Evolutionary conservation across 2,329 filamentous ascomycete species (phyloP).

Genomic region (Aspergillus arachidicola): DNA sequence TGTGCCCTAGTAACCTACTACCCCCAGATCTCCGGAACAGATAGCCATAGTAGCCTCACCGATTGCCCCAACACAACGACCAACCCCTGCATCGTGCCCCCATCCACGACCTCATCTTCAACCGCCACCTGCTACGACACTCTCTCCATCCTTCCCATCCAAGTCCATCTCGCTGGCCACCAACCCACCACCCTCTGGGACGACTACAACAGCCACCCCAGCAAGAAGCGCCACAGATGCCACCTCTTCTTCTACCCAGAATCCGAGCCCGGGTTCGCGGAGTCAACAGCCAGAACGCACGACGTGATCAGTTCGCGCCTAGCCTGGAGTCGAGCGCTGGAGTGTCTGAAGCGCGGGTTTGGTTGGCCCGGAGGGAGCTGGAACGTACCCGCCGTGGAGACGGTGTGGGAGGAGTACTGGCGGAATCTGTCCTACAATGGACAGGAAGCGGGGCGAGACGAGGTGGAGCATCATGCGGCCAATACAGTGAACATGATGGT

Average conservation of each 20-base stretch:
- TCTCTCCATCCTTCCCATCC: slow-evolving; percentile 44
- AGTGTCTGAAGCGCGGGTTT: slow-evolving; percentile 62
- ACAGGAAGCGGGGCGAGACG: slow-evolving; percentile 20
- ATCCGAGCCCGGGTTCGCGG: slow-evolving; percentile 65
- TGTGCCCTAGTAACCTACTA: slow-evolving; percentile 64
- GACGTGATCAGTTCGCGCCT: slow-evolving; percentile 62
- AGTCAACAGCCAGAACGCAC: slow-evolving; percentile 64
- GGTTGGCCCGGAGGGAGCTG: slow-evolving; percentile 34
- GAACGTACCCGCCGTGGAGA: slow-evolving; percentile 39
- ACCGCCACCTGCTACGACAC: slow-evolving; percentile 27
- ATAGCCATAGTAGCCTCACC: background rate
- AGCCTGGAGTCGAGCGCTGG: slow-evolving; percentile 67
- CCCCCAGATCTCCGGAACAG: slow-evolving; percentile 27
- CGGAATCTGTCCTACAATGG: slow-evolving; percentile 22
- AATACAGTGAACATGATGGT: slow-evolving; percentile 24
- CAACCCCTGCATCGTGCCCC: slow-evolving; percentile 32
- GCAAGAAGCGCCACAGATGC: slow-evolving; percentile 35
- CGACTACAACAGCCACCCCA: slow-evolving; percentile 28
- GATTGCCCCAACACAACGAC: slow-evolving; percentile 22
- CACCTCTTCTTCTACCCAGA: slow-evolving; percentile 56
- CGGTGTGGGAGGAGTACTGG: slow-evolving; percentile 43
- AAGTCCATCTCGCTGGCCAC: slow-evolving; percentile 58
- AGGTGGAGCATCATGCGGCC: slow-evolving; percentile 21
- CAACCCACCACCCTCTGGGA: slow-evolving; percentile 40
- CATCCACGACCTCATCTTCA: slow-evolving; percentile 33